phyloP scores from a whole-genome alignment of 2,329 filamentous ascomycete genomes.

The Magnaporthales sp. region DNA sequence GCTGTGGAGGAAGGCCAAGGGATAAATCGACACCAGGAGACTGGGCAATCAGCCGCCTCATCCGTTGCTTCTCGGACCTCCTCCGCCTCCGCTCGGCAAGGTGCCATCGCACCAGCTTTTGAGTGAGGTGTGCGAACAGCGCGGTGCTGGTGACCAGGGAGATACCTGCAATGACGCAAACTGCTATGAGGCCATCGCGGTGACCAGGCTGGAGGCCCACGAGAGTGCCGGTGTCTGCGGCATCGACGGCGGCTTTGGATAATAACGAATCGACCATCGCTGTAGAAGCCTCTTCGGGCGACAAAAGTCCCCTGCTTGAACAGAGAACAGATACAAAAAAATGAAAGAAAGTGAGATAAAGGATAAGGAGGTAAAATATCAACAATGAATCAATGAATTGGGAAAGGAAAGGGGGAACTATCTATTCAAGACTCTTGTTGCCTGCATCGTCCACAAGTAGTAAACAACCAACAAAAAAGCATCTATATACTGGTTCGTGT shows the following conservation, averaged over 20 bases:
- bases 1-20: constrained; percentile 17
- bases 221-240: constrained; percentile 12
- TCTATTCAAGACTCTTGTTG: neutral
- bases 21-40: constrained; percentile 15
- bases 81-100: constrained; percentile 7
- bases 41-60: neutral
- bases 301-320: constrained; percentile 1
- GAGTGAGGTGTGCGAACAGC: constrained; percentile 18
- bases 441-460: neutral
- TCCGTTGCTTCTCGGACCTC: constrained; percentile 8
- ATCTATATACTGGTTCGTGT: neutral
- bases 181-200: constrained; percentile 15
- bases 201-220: constrained; percentile 13
- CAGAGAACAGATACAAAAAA: constrained; percentile 7
- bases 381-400: neutral
- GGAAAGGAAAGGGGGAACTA: neutral
- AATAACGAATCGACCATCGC: neutral
- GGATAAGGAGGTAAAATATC: neutral
- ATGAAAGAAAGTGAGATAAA: neutral
- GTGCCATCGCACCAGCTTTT: constrained; percentile 21
- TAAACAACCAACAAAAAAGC: neutral
- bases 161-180: constrained; percentile 15
- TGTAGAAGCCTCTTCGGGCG: neutral
- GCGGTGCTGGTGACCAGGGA: constrained; percentile 16
- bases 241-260: neutral